Evolutionary conservation across 2,329 filamentous ascomycete genomes (phyloP).

Genomic region (Microdochium trichocladiopsis): DNA sequence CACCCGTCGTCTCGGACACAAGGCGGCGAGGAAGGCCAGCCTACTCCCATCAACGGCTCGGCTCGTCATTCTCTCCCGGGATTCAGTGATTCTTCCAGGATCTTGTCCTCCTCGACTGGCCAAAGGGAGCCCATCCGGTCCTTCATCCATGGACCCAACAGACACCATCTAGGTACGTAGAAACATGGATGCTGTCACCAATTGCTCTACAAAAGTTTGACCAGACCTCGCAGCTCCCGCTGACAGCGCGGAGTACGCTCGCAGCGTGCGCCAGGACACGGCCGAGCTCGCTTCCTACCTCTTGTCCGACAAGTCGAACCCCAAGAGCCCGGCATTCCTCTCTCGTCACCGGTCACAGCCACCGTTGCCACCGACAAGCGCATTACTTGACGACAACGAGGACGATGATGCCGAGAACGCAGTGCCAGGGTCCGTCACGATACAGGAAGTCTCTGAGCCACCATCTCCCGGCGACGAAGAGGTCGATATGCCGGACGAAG

Average conservation of each 20-base stretch:
- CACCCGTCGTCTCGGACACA: constrained; percentile 18
- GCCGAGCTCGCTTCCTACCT: constrained; percentile 81
- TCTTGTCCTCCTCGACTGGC: constrained; percentile 25
- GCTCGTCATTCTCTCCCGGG: constrained; percentile 27
- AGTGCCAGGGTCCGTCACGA: too few species aligned
- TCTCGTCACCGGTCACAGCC: constrained; percentile 28
- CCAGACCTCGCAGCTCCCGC: constrained; percentile 32
- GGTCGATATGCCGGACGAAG: constrained; percentile 12
- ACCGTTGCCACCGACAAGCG: constrained; percentile 20
- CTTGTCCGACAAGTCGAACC: constrained; percentile 55
- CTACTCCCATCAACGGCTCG: constrained; percentile 14
- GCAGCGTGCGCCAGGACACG: constrained; percentile 77
- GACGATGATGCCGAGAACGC: constrained; percentile 9
- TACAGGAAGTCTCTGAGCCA: constrained; percentile 21
- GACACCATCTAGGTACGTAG: constrained; percentile 48
- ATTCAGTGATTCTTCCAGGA: too few species aligned
- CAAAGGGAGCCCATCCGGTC: constrained; percentile 64
- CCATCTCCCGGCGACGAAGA: constrained; percentile 12
- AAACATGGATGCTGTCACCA: neutral
- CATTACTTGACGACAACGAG: constrained; percentile 15
- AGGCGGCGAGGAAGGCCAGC: constrained; percentile 22
- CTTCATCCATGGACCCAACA: constrained; percentile 60
- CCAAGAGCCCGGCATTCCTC: constrained; percentile 35
- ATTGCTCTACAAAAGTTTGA: constrained; percentile 7
- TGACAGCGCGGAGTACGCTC: constrained; percentile 68